A percentile compares a stretch with the other conserved stretches of the same genome.
Evolutionary conservation across 345 rosid genomes (phyloP).

Genomic region (Trapa bicornis): DNA sequence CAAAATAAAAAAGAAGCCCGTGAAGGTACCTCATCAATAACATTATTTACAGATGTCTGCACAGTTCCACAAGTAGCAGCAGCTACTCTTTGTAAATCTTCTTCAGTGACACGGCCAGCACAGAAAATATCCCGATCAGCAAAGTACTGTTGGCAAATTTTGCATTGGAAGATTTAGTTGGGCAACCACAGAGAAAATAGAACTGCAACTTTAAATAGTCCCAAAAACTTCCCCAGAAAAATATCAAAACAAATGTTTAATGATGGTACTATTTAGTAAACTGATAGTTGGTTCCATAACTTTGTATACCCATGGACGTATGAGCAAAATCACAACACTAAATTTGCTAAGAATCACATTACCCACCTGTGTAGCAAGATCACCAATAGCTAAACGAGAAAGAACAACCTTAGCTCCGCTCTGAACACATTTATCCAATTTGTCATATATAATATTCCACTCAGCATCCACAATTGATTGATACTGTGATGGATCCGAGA

Average conservation of each 20-base stretch:
- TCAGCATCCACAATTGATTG: constrained; percentile 99
- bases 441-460: constrained; percentile 98
- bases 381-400: constrained; percentile 96
- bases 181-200: background rate
- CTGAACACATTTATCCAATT: constrained; percentile 84
- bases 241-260: background rate
- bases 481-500: constrained; percentile 89
- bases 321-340: background rate
- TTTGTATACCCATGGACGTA: background rate
- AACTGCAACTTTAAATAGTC: background rate
- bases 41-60: constrained; percentile 89
- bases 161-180: background rate
- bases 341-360: background rate
- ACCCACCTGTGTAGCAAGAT: constrained; percentile 87
- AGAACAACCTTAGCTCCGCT: constrained; percentile 96
- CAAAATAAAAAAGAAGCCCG: background rate
- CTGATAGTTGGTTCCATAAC: background rate
- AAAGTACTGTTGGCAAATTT: constrained; percentile 51
- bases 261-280: background rate
- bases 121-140: constrained; percentile 98
- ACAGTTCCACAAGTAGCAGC: constrained; percentile 96
- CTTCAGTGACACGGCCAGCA: constrained; percentile 98
- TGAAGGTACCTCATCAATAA: constrained; percentile 62
- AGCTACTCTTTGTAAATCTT: constrained; percentile 84
- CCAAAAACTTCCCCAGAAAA: background rate